phyloP scores from a whole-genome alignment of 2,329 filamentous ascomycete species.

The Acephala macrosclerotiorum region DNA sequence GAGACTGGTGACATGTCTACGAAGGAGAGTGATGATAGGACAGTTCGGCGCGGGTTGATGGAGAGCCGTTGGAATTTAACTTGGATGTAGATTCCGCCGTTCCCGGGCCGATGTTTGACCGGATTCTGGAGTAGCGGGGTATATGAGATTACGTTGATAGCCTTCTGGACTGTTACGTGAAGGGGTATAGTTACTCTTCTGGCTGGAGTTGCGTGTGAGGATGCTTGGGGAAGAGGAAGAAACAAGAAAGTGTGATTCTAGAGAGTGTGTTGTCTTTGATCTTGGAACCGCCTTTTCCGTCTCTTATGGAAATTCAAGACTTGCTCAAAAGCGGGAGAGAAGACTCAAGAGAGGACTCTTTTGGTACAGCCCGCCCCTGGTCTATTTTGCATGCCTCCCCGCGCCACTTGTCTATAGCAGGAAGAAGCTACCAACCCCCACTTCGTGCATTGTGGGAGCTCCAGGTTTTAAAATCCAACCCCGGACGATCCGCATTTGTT shows the following conservation, averaged over 20 bases:
- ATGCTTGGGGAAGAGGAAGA: background rate
- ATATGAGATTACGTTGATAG: background rate
- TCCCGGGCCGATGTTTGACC: background rate
- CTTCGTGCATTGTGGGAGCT: conserved; percentile 6
- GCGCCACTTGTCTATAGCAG: background rate
- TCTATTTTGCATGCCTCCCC: background rate
- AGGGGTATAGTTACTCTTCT: background rate
- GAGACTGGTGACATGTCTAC: background rate
- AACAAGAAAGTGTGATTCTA: background rate
- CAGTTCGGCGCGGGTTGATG: background rate
- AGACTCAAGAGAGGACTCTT: background rate
- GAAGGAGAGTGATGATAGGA: background rate
- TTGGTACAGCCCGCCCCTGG: conserved; percentile 4
- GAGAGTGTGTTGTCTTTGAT: background rate
- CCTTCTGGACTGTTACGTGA: background rate
- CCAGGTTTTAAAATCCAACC: background rate
- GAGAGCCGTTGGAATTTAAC: background rate
- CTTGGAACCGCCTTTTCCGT: background rate
- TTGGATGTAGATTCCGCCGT: background rate
- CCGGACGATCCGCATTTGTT: background rate
- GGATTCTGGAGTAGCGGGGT: background rate
- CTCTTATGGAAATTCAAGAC: background rate
- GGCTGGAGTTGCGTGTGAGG: background rate
- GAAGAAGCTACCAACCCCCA: background rate
- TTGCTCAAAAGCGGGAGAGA: background rate